Conservation (phyloP, 2,329 filamentous ascomycete genomes). For the Microsporum audouinii region DNA sequence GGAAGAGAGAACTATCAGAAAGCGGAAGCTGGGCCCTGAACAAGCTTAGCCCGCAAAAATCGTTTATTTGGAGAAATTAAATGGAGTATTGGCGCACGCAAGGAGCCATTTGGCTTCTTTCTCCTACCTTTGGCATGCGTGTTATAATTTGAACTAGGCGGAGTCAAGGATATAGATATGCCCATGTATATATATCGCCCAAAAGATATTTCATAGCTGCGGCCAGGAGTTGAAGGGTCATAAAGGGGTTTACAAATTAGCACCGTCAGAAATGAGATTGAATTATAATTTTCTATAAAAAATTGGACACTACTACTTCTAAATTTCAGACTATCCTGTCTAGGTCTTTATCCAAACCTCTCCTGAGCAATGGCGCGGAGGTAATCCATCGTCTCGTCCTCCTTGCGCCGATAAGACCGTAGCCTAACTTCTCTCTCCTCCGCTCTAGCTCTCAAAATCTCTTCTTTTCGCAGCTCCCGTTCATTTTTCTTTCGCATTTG, state of each 20-base stretch:
- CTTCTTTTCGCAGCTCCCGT: slow-evolving; percentile 69
- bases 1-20: not conserved
- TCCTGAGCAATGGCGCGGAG: slow-evolving; percentile 66
- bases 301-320: too few relatives aligned
- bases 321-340: too few relatives aligned
- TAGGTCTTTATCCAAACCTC: slow-evolving; percentile 51
- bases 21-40: not conserved
- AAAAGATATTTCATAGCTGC: slow-evolving; percentile 1
- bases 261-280: not conserved
- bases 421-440: slow-evolving; percentile 73
- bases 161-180: slow-evolving; percentile 3
- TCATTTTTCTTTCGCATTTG: slow-evolving; percentile 69
- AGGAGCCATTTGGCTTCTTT: not conserved
- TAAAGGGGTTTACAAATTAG: not conserved
- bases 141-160: slow-evolving; percentile 4
- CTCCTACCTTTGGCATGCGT: not conserved
- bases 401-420: slow-evolving; percentile 58
- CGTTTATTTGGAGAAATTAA: not conserved
- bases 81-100: slow-evolving; percentile 2
- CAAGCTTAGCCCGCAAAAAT: not conserved
- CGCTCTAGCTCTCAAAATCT: slow-evolving; percentile 59
- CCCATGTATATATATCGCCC: slow-evolving; percentile 3
- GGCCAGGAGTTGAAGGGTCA: slow-evolving; percentile 1
- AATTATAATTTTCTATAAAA: not conserved
- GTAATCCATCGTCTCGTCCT: slow-evolving; percentile 75